Base-by-base conservation (phyloP, 495 filamentous ascomycete genomes). In the Penicillium psychrofluorescens region DNA sequence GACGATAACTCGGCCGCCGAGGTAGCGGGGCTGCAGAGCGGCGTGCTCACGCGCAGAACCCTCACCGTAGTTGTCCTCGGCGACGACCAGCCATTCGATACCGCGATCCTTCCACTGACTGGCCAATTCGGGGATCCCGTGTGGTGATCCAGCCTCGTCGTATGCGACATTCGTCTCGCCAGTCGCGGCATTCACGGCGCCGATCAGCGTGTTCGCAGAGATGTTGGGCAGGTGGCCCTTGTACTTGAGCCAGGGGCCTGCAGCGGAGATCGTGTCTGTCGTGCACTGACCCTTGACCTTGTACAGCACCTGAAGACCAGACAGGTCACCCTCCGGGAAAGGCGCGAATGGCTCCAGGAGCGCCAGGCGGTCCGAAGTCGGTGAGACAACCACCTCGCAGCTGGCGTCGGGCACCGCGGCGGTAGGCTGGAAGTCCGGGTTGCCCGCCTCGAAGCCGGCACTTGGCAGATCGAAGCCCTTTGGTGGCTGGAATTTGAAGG, bases 181-280 rank as follows among this genome's bases (percentile, higher is more conserved):
- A 0, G 91, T 98, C 34, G 81, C 89, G 22, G 86, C 90, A 63
- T 95, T 95, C 54, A 87, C 78, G 47, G 92, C 92, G 27, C 88
- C 89, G 64, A 95, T 95, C 36, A 98, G 80, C 0, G 92, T 98
- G 76, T 98, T 98, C 50, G 81, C 87, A 48, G 80, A 84, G 71
- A 98, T 98, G 71, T 98, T 98, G 61, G 91, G 88, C 29, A 98
- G 79, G 63, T 98, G 92, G 49, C 92, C 92, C 75, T 97, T 97
- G 79, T 95, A 98, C 67, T 96, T 97, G 31, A 98, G 75, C 92
- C 92, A 98, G 4, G 90, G 90, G 6, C 92, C 92, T 3, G 92
- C 92, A 6, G 91, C 92, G 14, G 90, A 96, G 63, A 98, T 98
- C 47, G 92, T 95, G 67, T 98, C 92, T 30, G 92, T 98, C 31